Evolutionary conservation across 2,329 filamentous ascomycete species (phyloP), one percentile per base, ranked within the genome.

Genomic region (Fusarium kyushuense): DNA sequence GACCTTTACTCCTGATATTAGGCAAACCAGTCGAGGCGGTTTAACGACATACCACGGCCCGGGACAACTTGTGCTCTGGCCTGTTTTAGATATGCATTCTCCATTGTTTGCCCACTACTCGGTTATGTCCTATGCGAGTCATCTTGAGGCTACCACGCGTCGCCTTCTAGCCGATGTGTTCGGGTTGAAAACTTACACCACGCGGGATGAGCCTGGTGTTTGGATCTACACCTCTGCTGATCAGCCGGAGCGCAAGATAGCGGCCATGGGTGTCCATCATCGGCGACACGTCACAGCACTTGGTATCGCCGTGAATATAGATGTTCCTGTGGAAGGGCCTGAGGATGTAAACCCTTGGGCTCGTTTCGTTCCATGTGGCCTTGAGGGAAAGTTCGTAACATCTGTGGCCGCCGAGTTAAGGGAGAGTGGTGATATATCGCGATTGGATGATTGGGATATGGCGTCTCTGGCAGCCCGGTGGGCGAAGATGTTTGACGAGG

Each of bases 1-100:
- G 60, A 76, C 32, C 49, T 82, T 79, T 71, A 67, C 76, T 27
- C 91, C 90, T 5, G 82, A 86, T n/a, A 88, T 96, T 72, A 79
- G 87, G 42, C 85, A 89, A 72, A 91, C 92, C 16, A 86, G 89
- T n/a, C 89, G 96, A 55, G 96, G 96, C 64, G 96, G 96, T 0
- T 89, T 97, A 69, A 94, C 93, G 0, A 98, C 96, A 4, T 98
- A 97, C 81, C 96, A 99, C 77, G 96, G 95, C 0, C 96, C 95
- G 0, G 95, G 95, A 0, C 96, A 99, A 78, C 81, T 97, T 48
- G 92, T 97, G 35, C 88, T 94, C n/a, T 99, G 97, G 83, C 93
- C 95, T 5, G 88, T 97, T 51, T 78, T 97, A n/a, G 93, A 97
- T 77, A 85, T 98, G 58, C 88, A 87, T 55, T 84, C 86, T 9